Conservation (phyloP, 1,284 basidiomycete species). For the Marasmius sp. region DNA sequence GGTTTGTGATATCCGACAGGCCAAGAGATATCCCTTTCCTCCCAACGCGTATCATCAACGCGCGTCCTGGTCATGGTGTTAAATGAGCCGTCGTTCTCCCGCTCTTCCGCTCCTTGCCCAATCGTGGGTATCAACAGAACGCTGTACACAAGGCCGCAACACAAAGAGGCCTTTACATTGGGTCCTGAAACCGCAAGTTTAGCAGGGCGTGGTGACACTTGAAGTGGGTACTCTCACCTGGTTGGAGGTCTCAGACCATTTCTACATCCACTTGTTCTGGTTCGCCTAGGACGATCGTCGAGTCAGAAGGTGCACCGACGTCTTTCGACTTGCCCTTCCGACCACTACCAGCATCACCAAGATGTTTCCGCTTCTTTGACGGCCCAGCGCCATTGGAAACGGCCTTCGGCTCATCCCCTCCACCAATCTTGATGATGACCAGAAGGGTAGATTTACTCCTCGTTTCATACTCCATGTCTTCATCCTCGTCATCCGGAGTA, state of each 20-base stretch:
- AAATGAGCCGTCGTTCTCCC: too few species aligned
- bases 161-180: too few species aligned
- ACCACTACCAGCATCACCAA: background rate
- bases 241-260: conserved; percentile 25
- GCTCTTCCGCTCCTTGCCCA: too few species aligned
- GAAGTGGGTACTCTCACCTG: too few species aligned
- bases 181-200: too few species aligned
- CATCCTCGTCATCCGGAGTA: conserved; percentile 72
- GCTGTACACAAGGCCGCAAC: too few species aligned
- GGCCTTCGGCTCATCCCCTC: conserved; percentile 40
- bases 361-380: background rate
- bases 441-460: conserved; percentile 68
- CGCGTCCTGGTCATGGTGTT: too few species aligned
- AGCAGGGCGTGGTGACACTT: too few species aligned
- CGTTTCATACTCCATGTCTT: conserved; percentile 65
- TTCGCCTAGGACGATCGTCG: conserved; percentile 28
- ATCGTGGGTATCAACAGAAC: too few species aligned
- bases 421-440: conserved; percentile 60
- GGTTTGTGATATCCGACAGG: too few species aligned
- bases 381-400: background rate
- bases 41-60: too few species aligned
- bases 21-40: too few species aligned
- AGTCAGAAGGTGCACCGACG: background rate
- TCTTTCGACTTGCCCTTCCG: background rate
- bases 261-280: conserved; percentile 42